phyloP scores from a whole-genome alignment of 345 rosid species.

The Erysimum cheiranthoides region DNA sequence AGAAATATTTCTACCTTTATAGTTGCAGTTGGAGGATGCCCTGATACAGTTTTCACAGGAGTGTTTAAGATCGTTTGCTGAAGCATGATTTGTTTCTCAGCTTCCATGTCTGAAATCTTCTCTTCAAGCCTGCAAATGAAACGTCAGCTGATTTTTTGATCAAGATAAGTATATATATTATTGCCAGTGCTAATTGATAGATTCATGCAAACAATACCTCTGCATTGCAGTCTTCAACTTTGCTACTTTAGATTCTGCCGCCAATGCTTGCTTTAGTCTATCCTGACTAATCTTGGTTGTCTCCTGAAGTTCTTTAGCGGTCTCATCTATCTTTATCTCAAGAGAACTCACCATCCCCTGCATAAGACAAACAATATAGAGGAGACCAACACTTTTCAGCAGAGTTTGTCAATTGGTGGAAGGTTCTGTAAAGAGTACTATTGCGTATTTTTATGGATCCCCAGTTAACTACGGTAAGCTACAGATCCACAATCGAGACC shows the following conservation, averaged over 20 bases:
- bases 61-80: constrained; percentile 68
- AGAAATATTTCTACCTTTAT: constrained; percentile 53
- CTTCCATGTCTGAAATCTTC: constrained; percentile 79
- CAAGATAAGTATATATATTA: constrained; percentile 23
- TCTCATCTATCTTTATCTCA: constrained; percentile 88
- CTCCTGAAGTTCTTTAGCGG: constrained; percentile 84
- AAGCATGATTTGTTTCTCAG: constrained; percentile 83
- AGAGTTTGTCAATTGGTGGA: neutral
- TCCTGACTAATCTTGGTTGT: constrained; percentile 82
- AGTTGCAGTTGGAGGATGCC: constrained; percentile 58
- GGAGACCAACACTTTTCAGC: constrained; percentile 1
- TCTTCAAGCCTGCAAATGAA: constrained; percentile 82
- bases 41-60: constrained; percentile 58
- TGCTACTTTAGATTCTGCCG: constrained; percentile 85
- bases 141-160: constrained; percentile 19
- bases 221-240: constrained; percentile 90
- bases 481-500: constrained; percentile 34
- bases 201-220: constrained; percentile 55
- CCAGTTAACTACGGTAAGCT: constrained; percentile 8
- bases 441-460: neutral
- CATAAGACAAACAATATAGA: constrained; percentile 38
- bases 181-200: constrained; percentile 28
- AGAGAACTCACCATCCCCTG: constrained; percentile 82
- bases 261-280: constrained; percentile 91
- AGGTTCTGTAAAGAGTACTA: constrained; percentile 1